phyloP scores from a whole-genome alignment of 1,284 basidiomycete genomes.

The Puccinia polysora region DNA sequence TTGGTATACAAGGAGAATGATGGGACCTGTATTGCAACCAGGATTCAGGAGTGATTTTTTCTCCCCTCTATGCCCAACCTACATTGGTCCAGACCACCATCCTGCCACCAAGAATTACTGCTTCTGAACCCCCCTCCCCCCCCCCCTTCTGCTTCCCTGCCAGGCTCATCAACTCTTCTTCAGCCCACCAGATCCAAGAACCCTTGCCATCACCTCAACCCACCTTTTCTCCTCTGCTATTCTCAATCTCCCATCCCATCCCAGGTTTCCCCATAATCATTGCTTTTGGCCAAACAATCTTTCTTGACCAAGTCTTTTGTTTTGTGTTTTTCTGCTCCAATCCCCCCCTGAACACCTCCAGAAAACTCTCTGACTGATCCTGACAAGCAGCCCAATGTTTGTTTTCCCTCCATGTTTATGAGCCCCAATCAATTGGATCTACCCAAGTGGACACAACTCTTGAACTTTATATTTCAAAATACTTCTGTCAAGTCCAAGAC shows the following conservation, averaged over 20 bases:
- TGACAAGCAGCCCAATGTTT: not conserved
- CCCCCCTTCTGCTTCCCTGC: too few species aligned
- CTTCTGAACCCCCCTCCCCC: too few species aligned
- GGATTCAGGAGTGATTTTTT: slow-evolving; percentile 13
- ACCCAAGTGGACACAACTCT: slow-evolving; percentile 31
- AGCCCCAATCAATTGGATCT: slow-evolving; percentile 32
- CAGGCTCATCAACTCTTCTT: slow-evolving; percentile 6
- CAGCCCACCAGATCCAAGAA: not conserved
- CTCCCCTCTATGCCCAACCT: not conserved
- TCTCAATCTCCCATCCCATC: slow-evolving; percentile 30
- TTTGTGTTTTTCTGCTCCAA: slow-evolving; percentile 26
- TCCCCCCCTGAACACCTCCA: slow-evolving; percentile 14
- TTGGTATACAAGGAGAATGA: slow-evolving; percentile 35
- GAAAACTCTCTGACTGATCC: slow-evolving; percentile 4
- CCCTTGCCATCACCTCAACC: not conserved
- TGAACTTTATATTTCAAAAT: slow-evolving; percentile 31
- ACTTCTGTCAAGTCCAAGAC: slow-evolving; percentile 17
- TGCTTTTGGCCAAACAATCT: slow-evolving; percentile 24
- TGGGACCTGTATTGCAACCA: slow-evolving; percentile 3
- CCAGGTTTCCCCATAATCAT: slow-evolving; percentile 27
- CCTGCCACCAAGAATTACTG: not conserved
- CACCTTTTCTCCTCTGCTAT: slow-evolving; percentile 1
- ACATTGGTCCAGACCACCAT: too few species aligned
- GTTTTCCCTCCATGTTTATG: slow-evolving; percentile 5
- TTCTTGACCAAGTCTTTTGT: slow-evolving; percentile 34